Evolutionary conservation across 768 basidiomycete species (phyloP), one percentile per base, ranked within the genome.

Genomic region (Boletus pseudopeckii): DNA sequence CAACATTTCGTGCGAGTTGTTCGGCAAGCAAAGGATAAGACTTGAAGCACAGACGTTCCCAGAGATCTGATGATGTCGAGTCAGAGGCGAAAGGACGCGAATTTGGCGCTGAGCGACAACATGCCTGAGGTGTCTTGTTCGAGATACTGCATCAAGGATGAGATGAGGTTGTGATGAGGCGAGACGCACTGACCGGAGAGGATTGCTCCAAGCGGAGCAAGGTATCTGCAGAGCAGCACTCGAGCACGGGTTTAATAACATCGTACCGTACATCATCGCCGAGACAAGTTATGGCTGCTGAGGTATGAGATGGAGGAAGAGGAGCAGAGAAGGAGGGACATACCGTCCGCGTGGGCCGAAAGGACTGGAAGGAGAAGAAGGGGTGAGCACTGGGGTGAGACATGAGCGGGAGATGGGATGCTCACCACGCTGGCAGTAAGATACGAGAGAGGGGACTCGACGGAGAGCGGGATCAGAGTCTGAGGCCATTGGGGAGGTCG

Each of bases 351-450:
- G 67, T 88, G 78, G 24, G 74, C 70, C 36, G 71, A 74, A 22
- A 84, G 83, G 52, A 85, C 88, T 89, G 59, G 34, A 9, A 41
- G 62, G 52, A 49, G 52, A 50, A 50, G 32, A 13, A 41, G 61
- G 52, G 52, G 53, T 58, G 52, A 62, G 52, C 58, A 48, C 45
- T 24, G 40, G 53, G 26, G 30, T 26, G 58, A 46, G 52, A 26
- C 34, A 24, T 32, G 47, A 49, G 11, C 5, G 11, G 10, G 30
- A 10, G 36, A 44, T 30, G 55, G 44, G 24, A 4, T 38, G 59
- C 82, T 68, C 59, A 90, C 88, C 83, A 67, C 86, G 80, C 68
- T 90, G 88, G 60, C 90, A 92, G 45, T 81, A 79, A 38, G 79
- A 73, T 2, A 86, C 84, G 33, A 92, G 79, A 33, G 82, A 76